These are phyloP conservation scores for Abortiporus biennis DNA, from an alignment of 1,284 basidiomycete genomes.

Conservation along the genomic window DNA sequence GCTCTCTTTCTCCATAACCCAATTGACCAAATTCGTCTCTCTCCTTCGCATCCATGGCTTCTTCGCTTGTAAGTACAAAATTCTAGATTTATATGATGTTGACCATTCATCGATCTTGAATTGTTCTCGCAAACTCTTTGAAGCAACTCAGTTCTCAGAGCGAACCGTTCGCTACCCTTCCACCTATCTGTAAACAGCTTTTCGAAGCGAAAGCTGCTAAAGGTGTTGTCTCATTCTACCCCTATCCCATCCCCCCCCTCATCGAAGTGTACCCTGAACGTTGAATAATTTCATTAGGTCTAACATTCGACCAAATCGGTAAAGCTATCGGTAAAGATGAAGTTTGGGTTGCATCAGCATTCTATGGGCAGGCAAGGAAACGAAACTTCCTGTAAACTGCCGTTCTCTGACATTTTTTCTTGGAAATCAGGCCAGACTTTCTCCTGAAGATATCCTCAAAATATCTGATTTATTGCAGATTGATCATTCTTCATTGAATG, in stretches of 20 bases:
- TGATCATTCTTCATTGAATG: slow-evolving; percentile 31
- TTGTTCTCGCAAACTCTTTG: no score
- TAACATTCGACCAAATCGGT: slow-evolving; percentile 72
- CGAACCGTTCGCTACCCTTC: slow-evolving; percentile 30
- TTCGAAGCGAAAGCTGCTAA: slow-evolving; percentile 67
- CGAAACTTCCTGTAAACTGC: background rate
- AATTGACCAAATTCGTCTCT: background rate
- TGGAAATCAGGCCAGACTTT: slow-evolving; percentile 57
- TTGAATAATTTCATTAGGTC: slow-evolving; percentile 31
- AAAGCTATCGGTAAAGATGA: slow-evolving; percentile 72
- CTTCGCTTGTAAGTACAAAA: no score
- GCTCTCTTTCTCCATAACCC: background rate
- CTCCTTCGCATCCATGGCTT: no score
- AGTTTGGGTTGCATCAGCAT: slow-evolving; percentile 83
- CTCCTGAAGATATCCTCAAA: slow-evolving; percentile 49
- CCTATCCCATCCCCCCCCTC: slow-evolving; percentile 2
- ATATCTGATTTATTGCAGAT: slow-evolving; percentile 50
- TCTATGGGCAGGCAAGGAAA: slow-evolving; percentile 71
- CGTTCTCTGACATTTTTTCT: slow-evolving; percentile 3
- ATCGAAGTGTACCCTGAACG: slow-evolving; percentile 3
- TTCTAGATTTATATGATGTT: no score
- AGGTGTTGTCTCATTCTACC: slow-evolving; percentile 41
- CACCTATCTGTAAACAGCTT: slow-evolving; percentile 43
- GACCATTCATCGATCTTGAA: no score
- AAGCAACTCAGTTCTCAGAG: background rate